phyloP scores from a whole-genome alignment of 176 grass and related monocot genomes.

The Cenchrus fungigraminus region DNA sequence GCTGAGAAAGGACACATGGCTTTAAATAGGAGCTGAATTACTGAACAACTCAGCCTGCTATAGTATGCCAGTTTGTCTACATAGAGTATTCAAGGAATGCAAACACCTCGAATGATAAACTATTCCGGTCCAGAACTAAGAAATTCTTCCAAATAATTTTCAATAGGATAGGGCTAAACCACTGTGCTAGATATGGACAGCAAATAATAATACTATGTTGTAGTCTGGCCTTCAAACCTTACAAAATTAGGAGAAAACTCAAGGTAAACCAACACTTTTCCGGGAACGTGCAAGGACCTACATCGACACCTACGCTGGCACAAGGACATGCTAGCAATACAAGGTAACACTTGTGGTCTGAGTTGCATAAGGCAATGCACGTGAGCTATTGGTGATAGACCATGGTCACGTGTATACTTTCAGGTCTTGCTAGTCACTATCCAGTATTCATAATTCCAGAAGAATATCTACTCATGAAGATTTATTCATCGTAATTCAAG shows the following conservation, averaged over 20 bases:
- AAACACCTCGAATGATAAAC: background rate
- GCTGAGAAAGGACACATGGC: background rate
- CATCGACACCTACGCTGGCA: background rate
- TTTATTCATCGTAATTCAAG: conserved; percentile 7
- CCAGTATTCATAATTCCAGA: background rate
- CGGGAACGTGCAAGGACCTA: background rate
- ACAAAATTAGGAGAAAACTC: background rate
- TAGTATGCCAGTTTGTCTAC: background rate
- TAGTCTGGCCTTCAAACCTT: background rate
- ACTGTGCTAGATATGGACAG: background rate
- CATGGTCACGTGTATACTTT: background rate
- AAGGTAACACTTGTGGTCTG: background rate
- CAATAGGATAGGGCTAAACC: background rate
- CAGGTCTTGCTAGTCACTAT: background rate
- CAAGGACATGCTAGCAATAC: background rate
- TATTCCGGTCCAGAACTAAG: background rate
- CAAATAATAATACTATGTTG: background rate
- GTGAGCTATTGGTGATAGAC: conserved; percentile 18
- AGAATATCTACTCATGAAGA: background rate
- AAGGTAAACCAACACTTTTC: background rate
- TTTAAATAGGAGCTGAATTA: background rate
- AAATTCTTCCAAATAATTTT: conserved; percentile 5
- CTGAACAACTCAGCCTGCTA: background rate
- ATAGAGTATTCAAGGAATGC: background rate
- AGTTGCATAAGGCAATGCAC: background rate